Base-by-base conservation (phyloP, 345 rosid species). In the Abelmoschus esculentus region DNA sequence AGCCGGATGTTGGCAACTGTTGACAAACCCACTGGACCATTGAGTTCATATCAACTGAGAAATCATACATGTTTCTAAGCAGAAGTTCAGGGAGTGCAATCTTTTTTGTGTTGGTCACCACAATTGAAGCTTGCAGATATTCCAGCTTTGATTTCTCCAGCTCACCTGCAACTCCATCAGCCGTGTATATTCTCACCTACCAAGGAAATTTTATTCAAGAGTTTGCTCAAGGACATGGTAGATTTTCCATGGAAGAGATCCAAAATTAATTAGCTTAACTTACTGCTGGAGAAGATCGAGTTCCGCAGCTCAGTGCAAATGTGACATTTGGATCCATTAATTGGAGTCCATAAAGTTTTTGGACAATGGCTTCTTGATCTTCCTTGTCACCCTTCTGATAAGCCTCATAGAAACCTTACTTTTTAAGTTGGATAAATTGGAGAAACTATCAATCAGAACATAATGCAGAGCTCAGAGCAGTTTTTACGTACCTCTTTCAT, bases 231-330 rank as follows among this genome's bases (percentile, higher is more conserved):
- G 26, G 26, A 22, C 26, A 22, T 22, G 26, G 26, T 22, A 22
- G 32, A 31, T 31, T 31, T 31, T 5, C 26, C 49, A 46, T 46
- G 36, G 26, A 3, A 49, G 57, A 28, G 56, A n/a, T 44, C 13
- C 22, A 66, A 47, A 1, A 6, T 22, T 34, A 7, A 17, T 36
- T 5, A 18, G 7, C 12, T 34, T 2, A n/a, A 52, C 56, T 87
- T 77, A 93, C 96, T 2, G 95, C 96, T 0, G 96, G 98, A 29
- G 98, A 91, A 15, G 96, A 93, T 59, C 91, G 91, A 61, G 96
- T 86, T 77, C 98, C 98, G 29, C 87, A 86, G 67, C 90, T 87
- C 7, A 93, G 92, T 64, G 96, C 96, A 70, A 93, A 91, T 63
- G 87, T 80, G 74, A 88, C 79, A 40, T 91, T 91, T 52, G 90